Percentiles rank a stretch among this genome's conserved stretches.
phyloP scores from a whole-genome alignment of 768 basidiomycete species.

The Dendrothele bispora region DNA sequence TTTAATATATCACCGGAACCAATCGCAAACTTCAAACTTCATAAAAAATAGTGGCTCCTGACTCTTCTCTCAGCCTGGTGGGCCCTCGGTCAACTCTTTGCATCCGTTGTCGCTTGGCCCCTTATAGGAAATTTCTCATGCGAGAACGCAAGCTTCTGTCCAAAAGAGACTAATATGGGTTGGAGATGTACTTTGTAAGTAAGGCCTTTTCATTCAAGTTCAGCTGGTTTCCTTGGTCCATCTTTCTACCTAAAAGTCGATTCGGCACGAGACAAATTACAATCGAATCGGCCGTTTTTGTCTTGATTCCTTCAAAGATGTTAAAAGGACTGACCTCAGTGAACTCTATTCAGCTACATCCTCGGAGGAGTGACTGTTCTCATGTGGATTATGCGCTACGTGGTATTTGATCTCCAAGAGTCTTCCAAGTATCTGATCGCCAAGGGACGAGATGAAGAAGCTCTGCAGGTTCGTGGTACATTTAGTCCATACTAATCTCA shows the following conservation, averaged over 20 bases:
- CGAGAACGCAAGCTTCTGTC: slow-evolving; percentile 39
- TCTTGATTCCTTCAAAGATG: slow-evolving; percentile 21
- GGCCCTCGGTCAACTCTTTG: slow-evolving; percentile 27
- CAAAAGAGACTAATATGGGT: slow-evolving; percentile 52
- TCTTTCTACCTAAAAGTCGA: too few relatives aligned
- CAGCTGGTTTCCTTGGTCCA: slow-evolving; percentile 12
- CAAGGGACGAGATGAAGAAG: slow-evolving; percentile 57
- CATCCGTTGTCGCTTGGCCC: slow-evolving; percentile 48
- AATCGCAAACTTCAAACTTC: background rate
- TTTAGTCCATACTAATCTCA: background rate
- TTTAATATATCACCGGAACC: too few relatives aligned
- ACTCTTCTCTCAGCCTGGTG: slow-evolving; percentile 8
- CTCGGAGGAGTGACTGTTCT: slow-evolving; percentile 49
- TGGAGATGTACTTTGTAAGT: slow-evolving; percentile 58
- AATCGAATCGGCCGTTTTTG: slow-evolving; percentile 12
- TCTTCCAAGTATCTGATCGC: slow-evolving; percentile 61
- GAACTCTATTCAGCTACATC: too few relatives aligned
- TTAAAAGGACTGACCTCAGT: too few relatives aligned
- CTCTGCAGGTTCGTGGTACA: slow-evolving; percentile 36
- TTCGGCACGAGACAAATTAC: too few relatives aligned
- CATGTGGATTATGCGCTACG: slow-evolving; percentile 54
- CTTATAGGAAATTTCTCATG: slow-evolving; percentile 60
- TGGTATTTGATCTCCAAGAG: slow-evolving; percentile 59
- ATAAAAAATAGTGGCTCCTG: slow-evolving; percentile 6
- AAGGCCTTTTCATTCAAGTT: background rate